Percentiles rank a stretch among this genome's conserved stretches.
Evolutionary conservation across 2,329 filamentous ascomycete species (phyloP).

Genomic region (Beauveria medogensis): DNA sequence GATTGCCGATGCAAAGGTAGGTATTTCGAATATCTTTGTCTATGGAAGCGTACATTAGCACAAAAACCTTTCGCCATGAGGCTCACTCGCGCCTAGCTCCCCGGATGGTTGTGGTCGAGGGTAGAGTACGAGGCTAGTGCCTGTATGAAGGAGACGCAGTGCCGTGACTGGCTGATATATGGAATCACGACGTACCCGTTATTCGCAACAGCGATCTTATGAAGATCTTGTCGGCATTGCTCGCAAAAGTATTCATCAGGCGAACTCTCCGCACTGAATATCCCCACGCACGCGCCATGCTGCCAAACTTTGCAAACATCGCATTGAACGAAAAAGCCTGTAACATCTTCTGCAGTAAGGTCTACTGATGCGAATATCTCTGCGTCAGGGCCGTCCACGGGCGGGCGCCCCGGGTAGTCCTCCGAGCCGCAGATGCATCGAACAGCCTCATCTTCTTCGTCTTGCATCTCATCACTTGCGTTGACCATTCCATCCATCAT

Average conservation of each 20-base stretch:
- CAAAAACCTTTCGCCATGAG: constrained; percentile 11
- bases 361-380: constrained; percentile 52
- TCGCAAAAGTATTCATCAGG: constrained; percentile 99
- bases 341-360: constrained; percentile 68
- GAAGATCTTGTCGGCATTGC: constrained; percentile 82
- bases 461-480: constrained; percentile 61
- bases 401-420: constrained; percentile 82
- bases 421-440: constrained; percentile 91
- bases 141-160: too few relatives aligned
- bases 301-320: constrained; percentile 98
- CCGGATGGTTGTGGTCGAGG: background rate
- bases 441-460: constrained; percentile 85
- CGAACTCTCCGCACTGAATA: constrained; percentile 86
- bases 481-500: constrained; percentile 43
- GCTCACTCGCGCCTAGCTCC: background rate
- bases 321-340: constrained; percentile 96
- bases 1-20: constrained; percentile 50
- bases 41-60: constrained; percentile 20
- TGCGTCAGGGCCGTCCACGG: constrained; percentile 50
- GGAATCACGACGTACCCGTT: constrained; percentile 64
- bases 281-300: constrained; percentile 93
- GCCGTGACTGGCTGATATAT: background rate
- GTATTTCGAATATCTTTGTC: constrained; percentile 60
- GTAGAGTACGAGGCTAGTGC: background rate
- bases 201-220: constrained; percentile 69